Conservation (phyloP, 2,329 filamentous ascomycete species). For the Stachybotrys elegans region DNA sequence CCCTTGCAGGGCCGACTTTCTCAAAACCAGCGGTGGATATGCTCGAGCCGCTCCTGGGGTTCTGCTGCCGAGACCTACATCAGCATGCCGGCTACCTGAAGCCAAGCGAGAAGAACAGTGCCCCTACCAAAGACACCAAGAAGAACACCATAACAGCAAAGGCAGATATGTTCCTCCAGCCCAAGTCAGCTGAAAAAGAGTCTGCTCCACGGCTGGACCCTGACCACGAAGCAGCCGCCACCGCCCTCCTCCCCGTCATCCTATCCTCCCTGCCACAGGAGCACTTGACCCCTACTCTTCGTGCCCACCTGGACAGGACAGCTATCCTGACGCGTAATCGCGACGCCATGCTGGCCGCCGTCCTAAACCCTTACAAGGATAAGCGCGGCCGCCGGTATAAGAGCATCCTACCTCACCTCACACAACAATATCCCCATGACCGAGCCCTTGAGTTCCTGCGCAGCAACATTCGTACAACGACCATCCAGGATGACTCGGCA, state of each 20-base stretch:
- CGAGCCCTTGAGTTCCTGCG: constrained; percentile 67
- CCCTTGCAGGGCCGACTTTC: constrained; percentile 59
- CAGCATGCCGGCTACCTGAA: constrained; percentile 45
- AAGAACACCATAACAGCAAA: constrained; percentile 49
- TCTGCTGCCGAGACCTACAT: constrained; percentile 72
- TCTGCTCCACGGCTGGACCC: constrained; percentile 30
- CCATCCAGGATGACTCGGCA: constrained; percentile 18
- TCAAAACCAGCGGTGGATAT: constrained; percentile 60
- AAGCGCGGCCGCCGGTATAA: constrained; percentile 59
- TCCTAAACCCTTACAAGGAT: constrained; percentile 70
- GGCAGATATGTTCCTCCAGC: constrained; percentile 64
- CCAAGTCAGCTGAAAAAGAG: constrained; percentile 25
- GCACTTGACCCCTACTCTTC: constrained; percentile 63
- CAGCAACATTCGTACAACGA: constrained; percentile 46
- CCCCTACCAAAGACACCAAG: constrained; percentile 22
- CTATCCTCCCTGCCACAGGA: constrained; percentile 61
- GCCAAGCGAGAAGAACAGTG: constrained; percentile 24
- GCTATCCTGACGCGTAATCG: constrained; percentile 67
- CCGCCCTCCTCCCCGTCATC: constrained; percentile 55
- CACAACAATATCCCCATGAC: constrained; percentile 57
- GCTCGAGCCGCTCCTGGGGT: constrained; percentile 56
- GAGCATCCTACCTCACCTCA: constrained; percentile 77
- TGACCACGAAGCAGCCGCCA: constrained; percentile 52
- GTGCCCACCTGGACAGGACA: constrained; percentile 74
- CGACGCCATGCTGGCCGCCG: constrained; percentile 72